phyloP scores from a whole-genome alignment of 192 early-diverging fungal species.

The Gigaspora rosea region DNA sequence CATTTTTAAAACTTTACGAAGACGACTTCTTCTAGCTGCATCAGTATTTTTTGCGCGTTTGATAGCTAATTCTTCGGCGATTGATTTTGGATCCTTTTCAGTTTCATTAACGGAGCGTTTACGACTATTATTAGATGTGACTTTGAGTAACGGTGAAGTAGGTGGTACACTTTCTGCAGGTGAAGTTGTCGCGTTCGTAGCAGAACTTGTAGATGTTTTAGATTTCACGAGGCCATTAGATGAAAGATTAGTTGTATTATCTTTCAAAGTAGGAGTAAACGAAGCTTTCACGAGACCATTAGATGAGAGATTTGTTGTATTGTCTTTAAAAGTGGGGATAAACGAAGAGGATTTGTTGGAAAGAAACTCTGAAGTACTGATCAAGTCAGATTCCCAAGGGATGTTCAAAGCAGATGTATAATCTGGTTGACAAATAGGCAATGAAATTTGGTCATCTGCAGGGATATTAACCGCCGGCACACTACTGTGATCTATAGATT shows the following conservation, averaged over 20 bases:
- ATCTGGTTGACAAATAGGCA: no score
- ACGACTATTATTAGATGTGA: neutral
- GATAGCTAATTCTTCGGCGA: slow-evolving; percentile 49
- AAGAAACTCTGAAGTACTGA: neutral
- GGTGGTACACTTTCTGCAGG: neutral
- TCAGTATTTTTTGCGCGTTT: slow-evolving; percentile 86
- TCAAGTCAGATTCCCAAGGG: neutral
- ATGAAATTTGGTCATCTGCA: neutral
- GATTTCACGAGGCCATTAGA: no score
- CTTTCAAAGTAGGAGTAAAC: neutral
- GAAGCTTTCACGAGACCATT: neutral
- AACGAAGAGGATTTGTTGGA: neutral
- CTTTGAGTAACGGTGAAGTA: neutral
- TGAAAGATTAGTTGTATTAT: neutral
- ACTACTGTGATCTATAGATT: neutral
- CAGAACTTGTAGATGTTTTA: no score
- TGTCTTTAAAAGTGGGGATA: neutral
- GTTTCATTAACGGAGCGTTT: slow-evolving; percentile 1
- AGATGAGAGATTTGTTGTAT: neutral
- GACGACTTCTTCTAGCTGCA: slow-evolving; percentile 88
- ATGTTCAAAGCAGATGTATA: slow-evolving; percentile 8
- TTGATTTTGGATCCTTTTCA: slow-evolving; percentile 34
- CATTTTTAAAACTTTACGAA: slow-evolving; percentile 83
- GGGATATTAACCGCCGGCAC: neutral
- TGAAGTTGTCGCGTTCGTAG: neutral